Evolutionary conservation across 805 yeast species (phyloP).

Genomic region (Candida pseudofarinosa): DNA sequence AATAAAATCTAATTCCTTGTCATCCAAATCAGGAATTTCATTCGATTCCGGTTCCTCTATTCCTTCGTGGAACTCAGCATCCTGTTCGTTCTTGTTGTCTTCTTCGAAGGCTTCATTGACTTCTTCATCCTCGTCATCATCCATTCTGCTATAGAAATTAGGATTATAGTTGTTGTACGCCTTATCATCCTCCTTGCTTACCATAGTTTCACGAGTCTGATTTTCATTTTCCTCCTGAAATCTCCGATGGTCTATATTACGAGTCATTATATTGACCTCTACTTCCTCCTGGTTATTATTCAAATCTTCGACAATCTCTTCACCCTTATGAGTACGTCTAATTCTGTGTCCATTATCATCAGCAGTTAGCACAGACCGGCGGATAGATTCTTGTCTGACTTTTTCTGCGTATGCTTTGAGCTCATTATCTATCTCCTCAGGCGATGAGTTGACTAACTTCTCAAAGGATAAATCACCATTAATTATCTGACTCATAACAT

Average conservation of each 20-base stretch:
- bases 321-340: slow-evolving; percentile 84
- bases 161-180: slow-evolving; percentile 18
- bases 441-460: slow-evolving; percentile 59
- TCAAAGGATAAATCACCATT: slow-evolving; percentile 49
- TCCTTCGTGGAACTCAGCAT: slow-evolving; percentile 8
- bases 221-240: slow-evolving; percentile 19
- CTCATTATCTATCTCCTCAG: slow-evolving; percentile 80
- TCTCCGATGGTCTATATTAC: slow-evolving; percentile 35
- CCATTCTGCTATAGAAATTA: slow-evolving; percentile 22
- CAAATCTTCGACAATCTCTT: slow-evolving; percentile 61
- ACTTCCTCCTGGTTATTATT: slow-evolving; percentile 23
- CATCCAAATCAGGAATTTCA: slow-evolving; percentile 19
- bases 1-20: slow-evolving; percentile 32
- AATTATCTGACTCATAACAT: slow-evolving; percentile 55
- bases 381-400: slow-evolving; percentile 64
- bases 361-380: slow-evolving; percentile 61
- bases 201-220: slow-evolving; percentile 6
- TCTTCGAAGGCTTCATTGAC: slow-evolving; percentile 8
- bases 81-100: slow-evolving; percentile 5
- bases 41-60: not conserved
- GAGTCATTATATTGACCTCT: slow-evolving; percentile 24
- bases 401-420: slow-evolving; percentile 65
- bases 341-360: slow-evolving; percentile 54
- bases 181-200: slow-evolving; percentile 4
- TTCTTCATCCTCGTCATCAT: slow-evolving; percentile 17